phyloP scores from a whole-genome alignment of 2,329 filamentous ascomycete genomes.

The Fusarium sublunatum region DNA sequence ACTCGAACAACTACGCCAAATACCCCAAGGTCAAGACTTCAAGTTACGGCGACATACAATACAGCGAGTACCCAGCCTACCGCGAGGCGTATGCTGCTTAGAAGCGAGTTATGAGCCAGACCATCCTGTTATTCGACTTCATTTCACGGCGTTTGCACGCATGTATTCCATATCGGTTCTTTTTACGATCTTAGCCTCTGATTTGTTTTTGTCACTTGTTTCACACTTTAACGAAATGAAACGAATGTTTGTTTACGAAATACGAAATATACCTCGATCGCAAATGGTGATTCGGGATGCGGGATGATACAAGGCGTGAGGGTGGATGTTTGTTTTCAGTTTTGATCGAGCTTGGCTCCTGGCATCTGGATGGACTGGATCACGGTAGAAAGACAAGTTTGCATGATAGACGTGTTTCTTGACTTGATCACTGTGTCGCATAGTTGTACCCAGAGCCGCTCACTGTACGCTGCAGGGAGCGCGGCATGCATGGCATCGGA shows the following conservation, averaged over 20 bases:
- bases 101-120: background rate
- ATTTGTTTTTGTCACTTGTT: constrained; percentile 43
- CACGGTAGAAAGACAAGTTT: constrained; percentile 39
- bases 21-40: constrained; percentile 52
- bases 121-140: constrained; percentile 27
- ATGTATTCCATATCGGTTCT: constrained; percentile 43
- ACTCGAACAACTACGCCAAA: constrained; percentile 43
- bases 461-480: constrained; percentile 41
- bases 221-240: constrained; percentile 47
- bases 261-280: constrained; percentile 45
- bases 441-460: constrained; percentile 31
- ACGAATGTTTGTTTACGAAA: constrained; percentile 50
- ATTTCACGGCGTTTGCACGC: constrained; percentile 45
- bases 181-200: constrained; percentile 30
- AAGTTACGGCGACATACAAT: constrained; percentile 50
- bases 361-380: constrained; percentile 37
- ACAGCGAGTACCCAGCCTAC: constrained; percentile 46
- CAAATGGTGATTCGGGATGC: constrained; percentile 41
- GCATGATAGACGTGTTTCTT: constrained; percentile 38
- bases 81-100: constrained; percentile 41
- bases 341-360: constrained; percentile 33
- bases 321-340: constrained; percentile 34
- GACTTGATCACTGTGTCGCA: constrained; percentile 22
- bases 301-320: constrained; percentile 45
- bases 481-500: constrained; percentile 40